Conservation (phyloP, 305 asterid genomes). For the Fraxinus albicans region DNA sequence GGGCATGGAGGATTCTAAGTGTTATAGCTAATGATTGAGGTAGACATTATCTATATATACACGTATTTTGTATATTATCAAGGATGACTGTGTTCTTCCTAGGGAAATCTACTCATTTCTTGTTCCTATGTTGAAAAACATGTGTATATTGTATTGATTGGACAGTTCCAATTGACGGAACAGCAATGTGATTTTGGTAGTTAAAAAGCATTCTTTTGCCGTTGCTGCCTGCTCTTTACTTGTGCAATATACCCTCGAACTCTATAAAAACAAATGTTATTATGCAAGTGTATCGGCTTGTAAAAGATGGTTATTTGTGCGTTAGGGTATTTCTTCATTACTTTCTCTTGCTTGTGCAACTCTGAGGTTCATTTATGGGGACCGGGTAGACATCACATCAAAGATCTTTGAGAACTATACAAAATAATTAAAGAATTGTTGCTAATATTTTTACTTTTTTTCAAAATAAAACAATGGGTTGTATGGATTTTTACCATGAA, state of each 20-base stretch:
- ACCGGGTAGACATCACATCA: neutral
- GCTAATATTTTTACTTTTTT: too few relatives aligned
- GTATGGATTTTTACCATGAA: neutral
- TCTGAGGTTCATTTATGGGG: neutral
- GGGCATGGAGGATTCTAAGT: slow-evolving; percentile 6
- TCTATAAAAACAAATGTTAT: neutral
- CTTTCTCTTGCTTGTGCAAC: neutral
- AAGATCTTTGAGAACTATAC: neutral
- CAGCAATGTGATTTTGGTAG: slow-evolving; percentile 56
- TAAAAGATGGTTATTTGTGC: too few relatives aligned
- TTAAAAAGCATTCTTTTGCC: slow-evolving; percentile 35
- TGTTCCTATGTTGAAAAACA: slow-evolving; percentile 32
- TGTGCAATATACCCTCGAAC: neutral
- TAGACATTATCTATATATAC: slow-evolving; percentile 23
- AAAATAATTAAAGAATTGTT: neutral
- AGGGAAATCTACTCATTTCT: slow-evolving; percentile 21
- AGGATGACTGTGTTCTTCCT: slow-evolving; percentile 26
- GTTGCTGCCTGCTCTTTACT: slow-evolving; percentile 22
- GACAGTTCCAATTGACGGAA: slow-evolving; percentile 52
- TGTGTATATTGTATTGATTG: slow-evolving; percentile 42
- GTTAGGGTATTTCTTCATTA: neutral
- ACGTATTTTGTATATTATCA: slow-evolving; percentile 31
- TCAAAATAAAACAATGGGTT: too few relatives aligned
- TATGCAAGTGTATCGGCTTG: neutral
- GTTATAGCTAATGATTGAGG: slow-evolving; percentile 19